Evolutionary conservation across 2,329 filamentous ascomycete species (phyloP), one percentile per base, ranked within the genome.

Genomic region (Sporothrix pseudoabietina): DNA sequence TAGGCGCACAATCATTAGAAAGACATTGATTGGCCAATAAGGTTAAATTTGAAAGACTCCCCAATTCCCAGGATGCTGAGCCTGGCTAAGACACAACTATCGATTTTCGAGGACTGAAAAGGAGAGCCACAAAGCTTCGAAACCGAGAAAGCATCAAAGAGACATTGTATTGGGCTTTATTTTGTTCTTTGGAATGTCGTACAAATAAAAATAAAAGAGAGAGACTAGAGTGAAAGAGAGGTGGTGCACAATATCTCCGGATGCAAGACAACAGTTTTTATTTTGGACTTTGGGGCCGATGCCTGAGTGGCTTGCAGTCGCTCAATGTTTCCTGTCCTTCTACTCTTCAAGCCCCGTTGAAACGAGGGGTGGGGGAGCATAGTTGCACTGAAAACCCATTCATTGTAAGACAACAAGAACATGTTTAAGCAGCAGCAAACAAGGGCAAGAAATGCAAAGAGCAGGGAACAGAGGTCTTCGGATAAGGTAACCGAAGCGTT

Each of bases 401-500:
- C 4, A 65, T 14, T 26, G 44, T 52, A 30, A n/a, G 54, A 61
- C 54, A 71, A 52, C 16, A 57, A 39, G 26, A n/a, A 52, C 16
- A 68, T 49, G 26, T n/a, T 68, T 12, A 26, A 63, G 26, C 35
- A 12, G 9, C 22, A 49, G 19, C 9, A 52, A 44, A 35, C 19
- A 39, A 30, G 35, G 52, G n/a, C 30, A 63, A 39, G 32, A 55
- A 55, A 54, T 16, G 32, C 14, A 57, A 22, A 47, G 69, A 19
- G 35, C 54, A 59, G 54, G 35, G 52, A 44, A 71, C 6, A 55
- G 54, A n/a, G 44, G 44, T 35, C 47, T 35, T 68, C 47, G 65
- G 44, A 52, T 52, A 12, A 68, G 26, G 22, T 35, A 52, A 14
- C 65, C 65, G 61, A 66, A 47, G 22, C 61, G 39, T 66, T 66